Percentiles rank a stretch among this genome's conserved stretches.
These are phyloP conservation scores for Microdochium nivale DNA, from an alignment of 2,329 filamentous ascomycete species.

Conservation along the genomic window DNA sequence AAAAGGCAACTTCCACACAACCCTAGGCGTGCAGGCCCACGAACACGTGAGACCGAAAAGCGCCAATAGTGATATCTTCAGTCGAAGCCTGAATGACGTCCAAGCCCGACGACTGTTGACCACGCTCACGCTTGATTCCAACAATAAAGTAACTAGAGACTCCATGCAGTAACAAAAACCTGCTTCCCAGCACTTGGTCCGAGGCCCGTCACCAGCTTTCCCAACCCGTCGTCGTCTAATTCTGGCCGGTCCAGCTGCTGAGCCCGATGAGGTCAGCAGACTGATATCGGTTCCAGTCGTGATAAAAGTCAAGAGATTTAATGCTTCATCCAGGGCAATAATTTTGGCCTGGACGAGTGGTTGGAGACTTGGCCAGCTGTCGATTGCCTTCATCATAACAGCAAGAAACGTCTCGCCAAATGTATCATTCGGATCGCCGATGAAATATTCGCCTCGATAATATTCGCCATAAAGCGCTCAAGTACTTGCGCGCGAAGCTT, in stretches of 20 bases:
- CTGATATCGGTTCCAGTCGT: neutral
- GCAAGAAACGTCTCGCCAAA: too few relatives aligned
- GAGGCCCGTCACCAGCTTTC: neutral
- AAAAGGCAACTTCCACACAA: too few relatives aligned
- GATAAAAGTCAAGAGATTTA: neutral
- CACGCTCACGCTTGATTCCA: neutral
- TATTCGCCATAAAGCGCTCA: neutral
- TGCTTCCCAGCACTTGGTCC: conserved; percentile 1
- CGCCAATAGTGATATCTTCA: too few relatives aligned
- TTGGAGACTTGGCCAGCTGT: too few relatives aligned
- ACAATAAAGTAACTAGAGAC: neutral
- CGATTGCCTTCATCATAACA: too few relatives aligned
- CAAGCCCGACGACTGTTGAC: neutral
- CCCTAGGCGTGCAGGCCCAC: too few relatives aligned
- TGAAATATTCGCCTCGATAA: too few relatives aligned
- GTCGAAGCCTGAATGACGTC: too few relatives aligned
- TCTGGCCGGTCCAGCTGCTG: neutral
- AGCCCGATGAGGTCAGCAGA: neutral
- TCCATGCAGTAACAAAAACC: conserved; percentile 1
- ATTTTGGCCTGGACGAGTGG: neutral
- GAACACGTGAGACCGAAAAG: too few relatives aligned
- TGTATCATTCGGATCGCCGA: too few relatives aligned
- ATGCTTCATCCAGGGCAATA: neutral
- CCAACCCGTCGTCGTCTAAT: neutral
- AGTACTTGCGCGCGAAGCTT: neutral